Percentiles rank a stretch among this genome's conserved stretches.
Conservation (phyloP, 768 basidiomycete genomes). For the Hericium rajendrae region DNA sequence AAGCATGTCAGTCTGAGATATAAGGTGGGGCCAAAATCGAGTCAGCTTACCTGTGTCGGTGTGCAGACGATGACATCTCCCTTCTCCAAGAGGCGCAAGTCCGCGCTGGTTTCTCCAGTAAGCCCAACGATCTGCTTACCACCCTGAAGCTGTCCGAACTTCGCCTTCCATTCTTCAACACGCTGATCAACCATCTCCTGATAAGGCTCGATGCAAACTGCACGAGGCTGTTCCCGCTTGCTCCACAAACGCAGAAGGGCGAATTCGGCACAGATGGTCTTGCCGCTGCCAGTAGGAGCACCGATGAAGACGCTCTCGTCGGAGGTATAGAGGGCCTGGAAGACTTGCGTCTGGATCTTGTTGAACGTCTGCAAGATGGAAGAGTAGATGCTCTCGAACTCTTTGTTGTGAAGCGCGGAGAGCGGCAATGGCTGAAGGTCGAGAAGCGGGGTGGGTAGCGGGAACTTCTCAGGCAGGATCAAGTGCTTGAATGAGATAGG, state of each 20-base stretch:
- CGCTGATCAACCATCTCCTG: constrained; percentile 96
- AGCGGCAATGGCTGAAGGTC: constrained; percentile 88
- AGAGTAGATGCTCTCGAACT: constrained; percentile 82
- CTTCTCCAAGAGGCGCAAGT: constrained; percentile 81
- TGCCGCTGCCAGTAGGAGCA: constrained; percentile 93
- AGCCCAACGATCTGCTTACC: constrained; percentile 91
- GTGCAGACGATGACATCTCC: constrained; percentile 93
- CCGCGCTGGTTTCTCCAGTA: constrained; percentile 90
- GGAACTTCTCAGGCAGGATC: constrained; percentile 95
- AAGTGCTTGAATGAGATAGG: constrained; percentile 98
- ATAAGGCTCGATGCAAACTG: constrained; percentile 93
- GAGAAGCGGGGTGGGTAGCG: constrained; percentile 82
- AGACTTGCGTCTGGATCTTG: constrained; percentile 98
- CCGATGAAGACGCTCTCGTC: constrained; percentile 97
- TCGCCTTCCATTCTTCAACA: constrained; percentile 80
- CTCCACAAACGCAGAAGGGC: constrained; percentile 94
- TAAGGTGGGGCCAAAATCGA: neutral
- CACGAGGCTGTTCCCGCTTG: constrained; percentile 67
- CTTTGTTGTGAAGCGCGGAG: constrained; percentile 86
- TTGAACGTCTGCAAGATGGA: constrained; percentile 81
- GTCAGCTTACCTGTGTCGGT: constrained; percentile 60
- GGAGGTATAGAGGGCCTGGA: constrained; percentile 93
- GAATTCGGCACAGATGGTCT: constrained; percentile 96
- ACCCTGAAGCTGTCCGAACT: constrained; percentile 75
- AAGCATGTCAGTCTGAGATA: neutral